Base-by-base conservation (phyloP, 495 filamentous ascomycete genomes). In the Xylaria scruposa region DNA sequence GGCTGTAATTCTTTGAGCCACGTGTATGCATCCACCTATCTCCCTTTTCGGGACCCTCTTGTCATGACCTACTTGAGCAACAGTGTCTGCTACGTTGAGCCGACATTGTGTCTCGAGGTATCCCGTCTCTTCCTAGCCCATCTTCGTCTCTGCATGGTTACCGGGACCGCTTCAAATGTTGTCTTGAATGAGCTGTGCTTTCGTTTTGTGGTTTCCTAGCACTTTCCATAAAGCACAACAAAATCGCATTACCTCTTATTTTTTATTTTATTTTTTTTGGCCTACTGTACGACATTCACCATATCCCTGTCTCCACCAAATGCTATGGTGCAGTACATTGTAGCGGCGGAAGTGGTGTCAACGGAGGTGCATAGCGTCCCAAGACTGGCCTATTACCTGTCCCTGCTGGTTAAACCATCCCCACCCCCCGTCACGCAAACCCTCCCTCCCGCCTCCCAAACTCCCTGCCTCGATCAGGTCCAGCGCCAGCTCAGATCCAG, bases 311-410 rank as follows among this genome's bases (percentile, higher is more conserved):
- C 29, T 54, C 31, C 26, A 61, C 58, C 8, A 47, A 51, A 38
- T 59, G 44, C 44, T 70, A 63, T 56, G 8, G 46, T 51, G 13
- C 46, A 36, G 63, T 51, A 19, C 44, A 51, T 53, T 29, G 38
- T 51, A 70, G 68, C 44, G 26, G 67, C 68, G 59, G 63, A 33
- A 67, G 63, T 67, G 63, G 58, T 51, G 68, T 62, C 46, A 53
- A 70, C 67, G 67, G 56, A 70, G 67, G 56, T 70, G 67, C 67
- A 70, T 69, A 47, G 54, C 4, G 29, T 24, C 67, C 56, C 29
- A 15, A 21, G 42, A 38, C 54, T 19, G 38, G 67, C 33, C 67
- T 68, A 68, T 24, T 36, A 15, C 47, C 40, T 36, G 21, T 46
- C 49, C 46, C 29, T 61, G 26, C 17, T 56, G 51, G 38, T 53